These are phyloP conservation scores for Kodamaea jinghongensis DNA, from an alignment of 805 yeast species.

Conservation along the genomic window DNA sequence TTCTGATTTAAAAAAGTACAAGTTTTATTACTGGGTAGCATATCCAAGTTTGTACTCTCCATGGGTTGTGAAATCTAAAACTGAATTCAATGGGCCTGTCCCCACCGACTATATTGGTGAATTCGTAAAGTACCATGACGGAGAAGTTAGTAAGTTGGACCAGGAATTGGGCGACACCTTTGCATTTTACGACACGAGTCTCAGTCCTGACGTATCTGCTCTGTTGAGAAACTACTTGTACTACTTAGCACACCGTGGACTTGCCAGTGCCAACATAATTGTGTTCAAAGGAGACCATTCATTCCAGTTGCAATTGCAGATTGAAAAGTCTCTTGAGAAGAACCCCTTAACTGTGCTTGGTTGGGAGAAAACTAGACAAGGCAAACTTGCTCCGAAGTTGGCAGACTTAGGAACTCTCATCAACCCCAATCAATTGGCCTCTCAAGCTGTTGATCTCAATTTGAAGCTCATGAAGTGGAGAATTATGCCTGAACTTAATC, in stretches of 20 bases:
- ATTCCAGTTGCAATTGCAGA: slow-evolving; percentile 31
- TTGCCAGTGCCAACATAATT: slow-evolving; percentile 17
- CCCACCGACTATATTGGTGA: no score
- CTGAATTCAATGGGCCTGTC: slow-evolving; percentile 5
- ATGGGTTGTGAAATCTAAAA: slow-evolving; percentile 36
- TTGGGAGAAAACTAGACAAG: slow-evolving; percentile 78
- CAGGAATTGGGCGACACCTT: no score
- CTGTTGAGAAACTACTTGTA: slow-evolving; percentile 59
- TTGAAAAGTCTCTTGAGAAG: slow-evolving; percentile 5
- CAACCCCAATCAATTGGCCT: slow-evolving; percentile 78
- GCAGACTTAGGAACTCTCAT: slow-evolving; percentile 81
- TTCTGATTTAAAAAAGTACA: slow-evolving; percentile 87
- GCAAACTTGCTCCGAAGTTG: slow-evolving; percentile 71
- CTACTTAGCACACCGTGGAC: slow-evolving; percentile 34
- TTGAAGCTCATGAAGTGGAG: slow-evolving; percentile 96
- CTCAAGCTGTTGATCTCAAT: slow-evolving; percentile 90
- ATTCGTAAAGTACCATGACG: no score
- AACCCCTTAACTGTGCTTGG: slow-evolving; percentile 57
- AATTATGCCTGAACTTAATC: slow-evolving; percentile 74
- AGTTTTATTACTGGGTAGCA: slow-evolving; percentile 86
- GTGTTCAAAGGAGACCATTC: slow-evolving; percentile 24
- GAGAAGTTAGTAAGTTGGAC: no score
- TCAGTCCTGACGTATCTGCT: slow-evolving; percentile 35
- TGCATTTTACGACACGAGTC: no score
- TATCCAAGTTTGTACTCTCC: slow-evolving; percentile 61